Evolutionary conservation across 129 eudicot genomes (phyloP).

Genomic region (Erigeron canadensis): DNA sequence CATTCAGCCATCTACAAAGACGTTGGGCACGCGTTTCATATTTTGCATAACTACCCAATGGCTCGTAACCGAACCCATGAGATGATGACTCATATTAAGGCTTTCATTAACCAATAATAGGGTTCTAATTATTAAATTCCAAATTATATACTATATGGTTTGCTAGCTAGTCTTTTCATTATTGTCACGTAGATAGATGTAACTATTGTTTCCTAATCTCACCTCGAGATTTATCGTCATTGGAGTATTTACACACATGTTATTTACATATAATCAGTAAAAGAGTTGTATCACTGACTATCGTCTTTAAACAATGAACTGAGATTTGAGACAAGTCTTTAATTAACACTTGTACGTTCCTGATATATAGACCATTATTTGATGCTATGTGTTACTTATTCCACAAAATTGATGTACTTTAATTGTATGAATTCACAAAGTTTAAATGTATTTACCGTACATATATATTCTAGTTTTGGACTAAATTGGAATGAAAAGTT

Average conservation of each 20-base stretch:
- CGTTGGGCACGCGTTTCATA: constrained; percentile 72
- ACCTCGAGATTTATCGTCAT: neutral
- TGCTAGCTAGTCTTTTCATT: neutral
- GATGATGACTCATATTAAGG: constrained; percentile 45
- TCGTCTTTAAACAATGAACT: no score
- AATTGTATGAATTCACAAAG: neutral
- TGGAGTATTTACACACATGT: neutral
- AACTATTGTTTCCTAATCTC: neutral
- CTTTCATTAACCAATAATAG: constrained; percentile 39
- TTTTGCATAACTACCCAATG: constrained; percentile 43
- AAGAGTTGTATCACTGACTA: neutral
- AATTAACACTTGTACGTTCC: no score
- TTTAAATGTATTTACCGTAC: neutral
- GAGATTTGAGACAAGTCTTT: no score
- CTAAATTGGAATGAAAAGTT: constrained; percentile 17
- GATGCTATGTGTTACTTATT: neutral
- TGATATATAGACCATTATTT: no score
- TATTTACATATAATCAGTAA: neutral
- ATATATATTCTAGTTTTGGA: constrained; percentile 16
- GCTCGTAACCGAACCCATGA: constrained; percentile 47
- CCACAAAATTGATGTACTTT: neutral
- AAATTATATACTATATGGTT: constrained; percentile 1
- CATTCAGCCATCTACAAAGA: constrained; percentile 44
- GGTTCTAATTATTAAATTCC: neutral
- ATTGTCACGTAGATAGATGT: neutral